A percentile compares a stretch with the other conserved stretches of the same genome.
Conservation (phyloP, 1,284 basidiomycete genomes). For the Marasmius fiardii region DNA sequence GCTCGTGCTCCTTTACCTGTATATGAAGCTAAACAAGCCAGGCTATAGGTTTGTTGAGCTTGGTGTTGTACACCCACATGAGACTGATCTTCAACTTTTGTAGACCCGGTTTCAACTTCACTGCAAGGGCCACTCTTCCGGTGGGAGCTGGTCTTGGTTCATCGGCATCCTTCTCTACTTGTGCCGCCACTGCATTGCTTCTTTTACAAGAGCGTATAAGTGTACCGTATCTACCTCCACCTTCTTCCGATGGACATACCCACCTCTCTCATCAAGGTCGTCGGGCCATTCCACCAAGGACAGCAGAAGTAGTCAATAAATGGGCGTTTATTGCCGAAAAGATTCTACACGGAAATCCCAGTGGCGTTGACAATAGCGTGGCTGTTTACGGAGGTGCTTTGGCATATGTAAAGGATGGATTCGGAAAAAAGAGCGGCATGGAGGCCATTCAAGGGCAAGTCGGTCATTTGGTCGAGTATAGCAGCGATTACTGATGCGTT, state of each 20-base stretch:
- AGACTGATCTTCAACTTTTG: slow-evolving; percentile 5
- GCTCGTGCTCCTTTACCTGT: slow-evolving; percentile 91
- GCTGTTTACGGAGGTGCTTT: slow-evolving; percentile 93
- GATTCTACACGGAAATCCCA: slow-evolving; percentile 96
- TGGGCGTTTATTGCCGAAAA: slow-evolving; percentile 98
- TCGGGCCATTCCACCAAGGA: slow-evolving; percentile 52
- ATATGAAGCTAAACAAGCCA: slow-evolving; percentile 72
- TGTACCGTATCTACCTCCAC: slow-evolving; percentile 47
- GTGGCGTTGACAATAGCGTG: slow-evolving; percentile 96
- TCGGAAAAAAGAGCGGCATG: slow-evolving; percentile 77
- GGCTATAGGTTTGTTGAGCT: slow-evolving; percentile 47
- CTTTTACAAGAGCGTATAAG: slow-evolving; percentile 64
- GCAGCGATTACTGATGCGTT: slow-evolving; percentile 11
- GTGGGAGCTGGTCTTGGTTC: slow-evolving; percentile 98
- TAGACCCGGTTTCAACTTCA: slow-evolving; percentile 77
- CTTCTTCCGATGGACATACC: slow-evolving; percentile 47
- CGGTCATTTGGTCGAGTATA: slow-evolving; percentile 16
- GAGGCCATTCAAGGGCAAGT: slow-evolving; percentile 81
- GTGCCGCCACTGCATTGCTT: slow-evolving; percentile 80
- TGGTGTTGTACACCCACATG: not conserved
- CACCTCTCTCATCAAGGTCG: slow-evolving; percentile 66
- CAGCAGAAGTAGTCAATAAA: slow-evolving; percentile 80
- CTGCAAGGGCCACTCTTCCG: slow-evolving; percentile 91
- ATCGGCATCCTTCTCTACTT: slow-evolving; percentile 92
- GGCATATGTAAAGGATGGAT: slow-evolving; percentile 83